Percentiles rank a stretch among this genome's conserved stretches.
Conservation (phyloP, 169 alveolate genomes). For the Miamiensis avidus region DNA sequence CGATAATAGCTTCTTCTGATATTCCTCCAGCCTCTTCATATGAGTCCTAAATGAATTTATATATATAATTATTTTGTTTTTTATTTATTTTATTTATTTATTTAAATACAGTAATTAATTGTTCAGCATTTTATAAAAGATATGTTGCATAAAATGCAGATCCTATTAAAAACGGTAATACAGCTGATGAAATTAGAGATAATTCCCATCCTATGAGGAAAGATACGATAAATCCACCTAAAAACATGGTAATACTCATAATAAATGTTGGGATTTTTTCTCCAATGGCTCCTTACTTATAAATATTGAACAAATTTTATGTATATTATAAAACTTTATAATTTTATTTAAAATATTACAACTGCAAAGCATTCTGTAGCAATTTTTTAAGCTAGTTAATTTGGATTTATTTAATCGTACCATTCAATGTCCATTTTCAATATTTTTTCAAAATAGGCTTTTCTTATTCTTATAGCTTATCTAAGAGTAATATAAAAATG, state of each 20-base stretch:
- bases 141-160: constrained; percentile 10
- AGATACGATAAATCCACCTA: constrained; percentile 30
- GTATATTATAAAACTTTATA: background rate
- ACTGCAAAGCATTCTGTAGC: constrained; percentile 37
- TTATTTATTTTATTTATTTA: too few species aligned
- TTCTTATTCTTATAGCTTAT: constrained; percentile 24
- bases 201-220: constrained; percentile 39
- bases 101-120: background rate
- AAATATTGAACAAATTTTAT: background rate
- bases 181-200: constrained; percentile 33
- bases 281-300: constrained; percentile 31
- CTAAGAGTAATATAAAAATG: constrained; percentile 16
- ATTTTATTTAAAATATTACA: background rate
- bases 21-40: constrained; percentile 32
- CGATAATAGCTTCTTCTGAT: constrained; percentile 39
- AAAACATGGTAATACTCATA: constrained; percentile 21
- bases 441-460: constrained; percentile 29
- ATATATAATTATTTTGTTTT: too few species aligned
- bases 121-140: constrained; percentile 17
- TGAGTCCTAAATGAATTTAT: too few species aligned
- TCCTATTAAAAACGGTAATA: constrained; percentile 21
- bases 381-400: constrained; percentile 18
- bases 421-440: constrained; percentile 36
- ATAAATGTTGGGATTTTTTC: constrained; percentile 40
- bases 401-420: constrained; percentile 38